phyloP scores from a whole-genome alignment of 2,329 filamentous ascomycete species.

The Berkeleyomyces basicola region DNA sequence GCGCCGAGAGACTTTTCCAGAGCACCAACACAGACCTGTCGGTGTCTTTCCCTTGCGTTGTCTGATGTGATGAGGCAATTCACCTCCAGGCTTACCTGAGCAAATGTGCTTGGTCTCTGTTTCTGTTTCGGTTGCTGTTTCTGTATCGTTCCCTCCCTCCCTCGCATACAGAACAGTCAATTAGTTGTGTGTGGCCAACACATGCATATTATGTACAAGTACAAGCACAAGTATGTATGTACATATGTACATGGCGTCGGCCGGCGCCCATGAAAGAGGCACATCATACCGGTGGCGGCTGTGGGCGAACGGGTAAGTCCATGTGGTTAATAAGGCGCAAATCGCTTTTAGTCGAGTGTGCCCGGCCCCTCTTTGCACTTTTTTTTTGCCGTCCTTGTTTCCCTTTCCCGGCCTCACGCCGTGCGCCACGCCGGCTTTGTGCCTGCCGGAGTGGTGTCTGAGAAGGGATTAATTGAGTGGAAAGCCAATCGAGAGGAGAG shows the following conservation, averaged over 20 bases:
- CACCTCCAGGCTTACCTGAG: neutral
- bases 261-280: neutral
- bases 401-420: too few relatives aligned
- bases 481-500: too few relatives aligned
- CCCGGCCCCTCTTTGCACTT: too few relatives aligned
- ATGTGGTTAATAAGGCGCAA: too few relatives aligned
- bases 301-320: neutral
- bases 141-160: neutral
- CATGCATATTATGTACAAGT: neutral
- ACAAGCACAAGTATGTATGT: neutral
- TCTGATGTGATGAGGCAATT: neutral
- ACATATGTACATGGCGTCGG: neutral
- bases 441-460: too few relatives aligned
- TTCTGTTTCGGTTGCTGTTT: neutral
- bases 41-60: neutral
- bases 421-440: too few relatives aligned
- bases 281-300: neutral
- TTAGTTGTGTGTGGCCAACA: neutral
- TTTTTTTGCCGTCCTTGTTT: too few relatives aligned
- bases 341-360: too few relatives aligned
- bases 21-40: neutral
- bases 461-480: too few relatives aligned
- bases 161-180: neutral
- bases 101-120: neutral
- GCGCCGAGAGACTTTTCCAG: too few relatives aligned